Percentiles rank a stretch among this genome's conserved stretches.
phyloP scores from a whole-genome alignment of 495 filamentous ascomycete species.

The Sordaria brevicollis region DNA sequence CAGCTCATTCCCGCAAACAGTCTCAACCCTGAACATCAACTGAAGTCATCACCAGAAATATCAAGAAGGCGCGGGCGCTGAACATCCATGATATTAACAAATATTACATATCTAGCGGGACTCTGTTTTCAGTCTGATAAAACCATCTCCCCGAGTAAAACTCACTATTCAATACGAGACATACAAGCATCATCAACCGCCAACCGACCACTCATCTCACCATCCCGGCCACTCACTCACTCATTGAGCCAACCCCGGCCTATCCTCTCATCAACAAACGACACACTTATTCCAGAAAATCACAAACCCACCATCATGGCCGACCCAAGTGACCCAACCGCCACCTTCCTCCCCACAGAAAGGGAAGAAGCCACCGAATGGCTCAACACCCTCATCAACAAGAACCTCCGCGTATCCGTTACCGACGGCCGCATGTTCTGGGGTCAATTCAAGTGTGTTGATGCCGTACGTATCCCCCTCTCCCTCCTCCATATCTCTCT shows the following conservation, averaged over 20 bases:
- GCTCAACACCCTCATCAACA: constrained; percentile 48
- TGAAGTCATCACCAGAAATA: background rate
- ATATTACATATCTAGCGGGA: too few relatives aligned
- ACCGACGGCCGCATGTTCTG: constrained; percentile 83
- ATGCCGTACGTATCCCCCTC: constrained; percentile 47
- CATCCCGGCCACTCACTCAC: background rate
- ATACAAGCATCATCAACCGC: background rate
- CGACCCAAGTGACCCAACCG: constrained; percentile 1
- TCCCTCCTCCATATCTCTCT: background rate
- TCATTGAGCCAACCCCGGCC: background rate
- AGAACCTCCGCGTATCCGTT: constrained; percentile 66
- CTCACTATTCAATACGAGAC: background rate
- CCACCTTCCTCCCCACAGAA: constrained; percentile 1
- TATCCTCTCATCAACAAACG: background rate
- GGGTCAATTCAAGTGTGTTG: constrained; percentile 87
- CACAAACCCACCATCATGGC: background rate
- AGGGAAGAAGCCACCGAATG: constrained; percentile 29
- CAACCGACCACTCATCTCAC: background rate
- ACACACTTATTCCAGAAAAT: background rate
- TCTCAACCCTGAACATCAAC: background rate
- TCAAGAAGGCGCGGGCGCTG: background rate
- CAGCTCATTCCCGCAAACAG: background rate
- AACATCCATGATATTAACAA: background rate
- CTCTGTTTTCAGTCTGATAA: too few relatives aligned
- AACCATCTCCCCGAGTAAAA: background rate